A percentile compares a stretch with the other conserved stretches of the same genome.
Conservation (phyloP, 352 stramenopile species). For the Phytophthora quininea region DNA sequence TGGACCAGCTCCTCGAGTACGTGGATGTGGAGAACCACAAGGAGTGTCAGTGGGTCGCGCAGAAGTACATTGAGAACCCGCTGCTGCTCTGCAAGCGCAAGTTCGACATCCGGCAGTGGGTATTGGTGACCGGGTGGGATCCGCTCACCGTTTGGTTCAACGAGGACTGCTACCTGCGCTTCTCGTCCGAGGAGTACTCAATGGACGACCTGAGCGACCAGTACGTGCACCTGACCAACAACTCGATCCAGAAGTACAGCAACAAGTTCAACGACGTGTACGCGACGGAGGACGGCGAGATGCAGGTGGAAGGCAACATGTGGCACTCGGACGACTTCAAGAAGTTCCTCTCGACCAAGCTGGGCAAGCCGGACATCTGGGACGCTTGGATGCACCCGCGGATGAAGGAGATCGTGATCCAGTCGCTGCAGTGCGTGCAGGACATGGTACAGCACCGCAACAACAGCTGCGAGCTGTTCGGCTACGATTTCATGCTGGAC, state of each 20-base stretch:
- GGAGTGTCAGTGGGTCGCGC: conserved; percentile 85
- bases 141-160: conserved; percentile 94
- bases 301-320: conserved; percentile 76
- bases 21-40: conserved; percentile 88
- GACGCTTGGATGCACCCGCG: conserved; percentile 59
- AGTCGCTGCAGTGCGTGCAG: conserved; percentile 87
- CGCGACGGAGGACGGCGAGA: conserved; percentile 62
- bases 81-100: conserved; percentile 88
- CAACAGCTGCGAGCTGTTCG: conserved; percentile 93
- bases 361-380: conserved; percentile 46
- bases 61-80: conserved; percentile 92
- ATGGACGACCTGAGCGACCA: conserved; percentile 83
- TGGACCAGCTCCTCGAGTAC: conserved; percentile 84
- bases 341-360: conserved; percentile 44
- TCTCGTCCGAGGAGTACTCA: conserved; percentile 86
- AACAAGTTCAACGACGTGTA: conserved; percentile 90
- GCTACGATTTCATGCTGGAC: conserved; percentile 96
- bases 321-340: conserved; percentile 82
- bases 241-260: conserved; percentile 93
- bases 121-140: conserved; percentile 93
- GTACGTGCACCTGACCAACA: conserved; percentile 95
- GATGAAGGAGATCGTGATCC: conserved; percentile 90
- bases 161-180: conserved; percentile 92
- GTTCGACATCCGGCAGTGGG: conserved; percentile 94
- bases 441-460: conserved; percentile 87